A percentile compares a stretch with the other conserved stretches of the same genome.
phyloP scores from a whole-genome alignment of 129 eudicot genomes.

The Daucus carota region DNA sequence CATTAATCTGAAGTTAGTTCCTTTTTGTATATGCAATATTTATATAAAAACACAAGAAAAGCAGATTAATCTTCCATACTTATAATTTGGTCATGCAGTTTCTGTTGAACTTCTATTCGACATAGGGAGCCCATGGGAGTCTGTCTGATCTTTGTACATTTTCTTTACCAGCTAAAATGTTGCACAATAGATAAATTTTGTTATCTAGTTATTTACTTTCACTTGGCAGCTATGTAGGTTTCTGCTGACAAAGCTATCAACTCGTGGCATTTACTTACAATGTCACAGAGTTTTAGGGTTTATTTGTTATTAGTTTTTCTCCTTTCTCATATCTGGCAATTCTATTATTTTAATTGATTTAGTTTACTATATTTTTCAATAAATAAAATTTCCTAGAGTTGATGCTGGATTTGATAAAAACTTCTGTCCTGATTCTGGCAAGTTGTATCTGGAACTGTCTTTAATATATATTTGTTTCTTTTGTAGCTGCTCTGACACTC shows the following conservation, averaged over 20 bases:
- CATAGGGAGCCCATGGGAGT: not conserved
- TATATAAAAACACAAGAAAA: not conserved
- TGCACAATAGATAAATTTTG: not conserved
- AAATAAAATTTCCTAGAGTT: not conserved
- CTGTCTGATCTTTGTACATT: not conserved
- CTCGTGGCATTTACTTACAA: not conserved
- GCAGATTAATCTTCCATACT: not conserved
- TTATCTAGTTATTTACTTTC: not conserved
- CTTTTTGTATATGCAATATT: not conserved
- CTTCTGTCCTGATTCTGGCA: not conserved
- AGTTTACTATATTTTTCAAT: not conserved
- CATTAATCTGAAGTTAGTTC: not conserved
- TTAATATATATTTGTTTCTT: not conserved
- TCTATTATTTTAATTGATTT: not conserved
- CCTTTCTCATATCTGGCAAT: not conserved
- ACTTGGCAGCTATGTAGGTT: not conserved
- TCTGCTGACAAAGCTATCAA: not conserved
- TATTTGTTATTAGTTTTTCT: not conserved
- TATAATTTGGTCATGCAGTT: too few species aligned
- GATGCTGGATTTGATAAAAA: not conserved
- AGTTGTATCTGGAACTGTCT: not conserved
- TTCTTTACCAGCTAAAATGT: not conserved
- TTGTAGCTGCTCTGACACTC: slow-evolving; percentile 66
- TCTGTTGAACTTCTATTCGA: too few species aligned
- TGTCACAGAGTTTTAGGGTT: not conserved